phyloP scores from a whole-genome alignment of 768 basidiomycete species.

The Fibroporia radiculosa region DNA sequence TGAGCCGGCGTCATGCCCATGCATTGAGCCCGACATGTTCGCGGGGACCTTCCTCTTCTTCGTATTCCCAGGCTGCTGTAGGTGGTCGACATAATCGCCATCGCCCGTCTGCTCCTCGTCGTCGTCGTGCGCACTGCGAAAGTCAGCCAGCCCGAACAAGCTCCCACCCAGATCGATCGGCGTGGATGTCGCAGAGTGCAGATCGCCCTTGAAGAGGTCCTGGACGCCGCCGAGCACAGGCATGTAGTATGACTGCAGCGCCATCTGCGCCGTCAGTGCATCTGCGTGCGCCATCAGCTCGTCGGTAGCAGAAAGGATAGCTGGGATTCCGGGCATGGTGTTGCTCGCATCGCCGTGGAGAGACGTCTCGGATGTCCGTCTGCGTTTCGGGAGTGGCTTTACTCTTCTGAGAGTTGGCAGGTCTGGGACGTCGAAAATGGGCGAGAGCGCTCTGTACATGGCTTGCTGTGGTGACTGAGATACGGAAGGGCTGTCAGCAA shows the following conservation, averaged over 20 bases:
- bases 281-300: conserved; percentile 53
- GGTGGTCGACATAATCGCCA: conserved; percentile 59
- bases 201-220: conserved; percentile 29
- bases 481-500: neutral
- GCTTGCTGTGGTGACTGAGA: conserved; percentile 9
- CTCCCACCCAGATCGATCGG: conserved; percentile 20
- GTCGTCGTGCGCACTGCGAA: conserved; percentile 12
- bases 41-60: conserved; percentile 86
- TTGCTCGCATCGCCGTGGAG: conserved; percentile 8
- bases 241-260: conserved; percentile 56
- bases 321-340: conserved; percentile 5
- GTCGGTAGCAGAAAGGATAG: conserved; percentile 39
- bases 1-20: conserved; percentile 35
- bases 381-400: conserved; percentile 74
- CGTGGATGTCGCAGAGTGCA: conserved; percentile 10
- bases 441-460: conserved; percentile 50
- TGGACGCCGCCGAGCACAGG: conserved; percentile 45
- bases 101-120: conserved; percentile 50
- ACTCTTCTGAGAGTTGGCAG: conserved; percentile 55
- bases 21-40: conserved; percentile 36
- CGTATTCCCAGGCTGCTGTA: conserved; percentile 73
- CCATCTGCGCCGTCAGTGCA: conserved; percentile 49
- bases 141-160: conserved; percentile 10
- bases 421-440: conserved; percentile 59
- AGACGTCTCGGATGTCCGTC: conserved; percentile 39